Evolutionary conservation across 139 green algal species (phyloP).

Genomic region (Trebouxia sp.): DNA sequence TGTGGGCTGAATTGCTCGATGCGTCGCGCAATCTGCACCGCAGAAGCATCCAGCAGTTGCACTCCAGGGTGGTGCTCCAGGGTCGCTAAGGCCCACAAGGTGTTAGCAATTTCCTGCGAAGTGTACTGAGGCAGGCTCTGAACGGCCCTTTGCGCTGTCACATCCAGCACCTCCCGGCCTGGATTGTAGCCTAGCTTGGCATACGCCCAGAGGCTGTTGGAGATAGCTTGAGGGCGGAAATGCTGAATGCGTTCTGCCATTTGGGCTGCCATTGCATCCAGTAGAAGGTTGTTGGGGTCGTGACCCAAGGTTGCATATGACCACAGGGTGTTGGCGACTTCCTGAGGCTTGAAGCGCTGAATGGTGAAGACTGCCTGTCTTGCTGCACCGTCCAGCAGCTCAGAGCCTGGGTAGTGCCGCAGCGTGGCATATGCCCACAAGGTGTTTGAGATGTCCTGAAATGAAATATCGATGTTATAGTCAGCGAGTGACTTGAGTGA

Average conservation of each 20-base stretch:
- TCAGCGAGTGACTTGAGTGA: no score
- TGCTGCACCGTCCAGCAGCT: slow-evolving; percentile 33
- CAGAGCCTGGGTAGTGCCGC: slow-evolving; percentile 40
- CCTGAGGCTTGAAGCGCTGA: slow-evolving; percentile 46
- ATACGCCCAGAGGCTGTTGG: slow-evolving; percentile 50
- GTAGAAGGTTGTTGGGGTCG: slow-evolving; percentile 35
- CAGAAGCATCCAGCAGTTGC: slow-evolving; percentile 36
- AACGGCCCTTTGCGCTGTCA: slow-evolving; percentile 30
- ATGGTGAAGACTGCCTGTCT: slow-evolving; percentile 18
- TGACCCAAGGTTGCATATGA: slow-evolving; percentile 42
- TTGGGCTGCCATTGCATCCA: slow-evolving; percentile 40
- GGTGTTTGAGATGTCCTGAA: slow-evolving; percentile 59
- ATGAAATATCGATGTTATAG: no score
- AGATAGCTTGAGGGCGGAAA: slow-evolving; percentile 34
- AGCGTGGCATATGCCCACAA: slow-evolving; percentile 58
- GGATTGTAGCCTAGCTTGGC: slow-evolving; percentile 57
- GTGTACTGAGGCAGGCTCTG: slow-evolving; percentile 51
- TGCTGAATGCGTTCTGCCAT: slow-evolving; percentile 39
- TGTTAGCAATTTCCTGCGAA: slow-evolving; percentile 62
- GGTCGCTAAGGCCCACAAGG: slow-evolving; percentile 41
- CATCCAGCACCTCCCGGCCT: slow-evolving; percentile 41
- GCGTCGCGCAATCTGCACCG: slow-evolving; percentile 33
- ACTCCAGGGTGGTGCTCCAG: slow-evolving; percentile 47
- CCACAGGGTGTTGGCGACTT: slow-evolving; percentile 54
- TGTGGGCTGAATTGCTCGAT: slow-evolving; percentile 41